phyloP scores from a whole-genome alignment of 2,329 filamentous ascomycete genomes.

The Colletotrichum tamarilloi region DNA sequence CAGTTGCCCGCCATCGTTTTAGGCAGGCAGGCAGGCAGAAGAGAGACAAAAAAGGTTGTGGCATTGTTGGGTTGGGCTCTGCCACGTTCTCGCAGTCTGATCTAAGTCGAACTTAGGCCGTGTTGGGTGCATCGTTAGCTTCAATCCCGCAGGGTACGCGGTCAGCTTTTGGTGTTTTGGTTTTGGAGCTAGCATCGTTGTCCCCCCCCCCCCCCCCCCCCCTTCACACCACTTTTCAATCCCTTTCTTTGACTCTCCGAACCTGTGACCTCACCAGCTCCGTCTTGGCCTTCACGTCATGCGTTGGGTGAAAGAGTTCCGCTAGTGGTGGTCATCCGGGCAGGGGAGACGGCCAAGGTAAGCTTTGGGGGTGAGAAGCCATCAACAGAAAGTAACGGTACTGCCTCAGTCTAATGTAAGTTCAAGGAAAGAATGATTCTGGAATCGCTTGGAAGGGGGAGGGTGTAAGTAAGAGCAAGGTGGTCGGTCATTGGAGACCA shows the following conservation, averaged over 20 bases:
- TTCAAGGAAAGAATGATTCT: background rate
- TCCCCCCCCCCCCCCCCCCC: background rate
- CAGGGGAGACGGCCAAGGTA: background rate
- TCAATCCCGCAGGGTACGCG: background rate
- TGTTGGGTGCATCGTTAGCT: background rate
- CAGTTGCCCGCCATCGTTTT: background rate
- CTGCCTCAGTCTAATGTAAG: background rate
- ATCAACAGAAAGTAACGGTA: background rate
- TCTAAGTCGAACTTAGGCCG: background rate
- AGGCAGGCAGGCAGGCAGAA: background rate
- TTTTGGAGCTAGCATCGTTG: constrained; percentile 8
- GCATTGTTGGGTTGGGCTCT: background rate
- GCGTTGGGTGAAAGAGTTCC: background rate
- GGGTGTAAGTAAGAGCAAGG: background rate
- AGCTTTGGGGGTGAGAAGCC: background rate
- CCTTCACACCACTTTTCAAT: background rate
- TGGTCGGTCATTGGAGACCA: background rate
- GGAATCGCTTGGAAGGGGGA: background rate
- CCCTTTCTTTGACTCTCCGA: background rate
- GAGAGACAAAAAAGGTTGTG: background rate
- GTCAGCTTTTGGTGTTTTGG: constrained; percentile 6
- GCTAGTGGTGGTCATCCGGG: background rate
- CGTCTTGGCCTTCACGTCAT: background rate
- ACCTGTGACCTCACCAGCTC: constrained; percentile 10
- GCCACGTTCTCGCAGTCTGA: background rate